These are phyloP conservation scores for Apiospora hydei DNA, from an alignment of 2,329 filamentous ascomycete species.

Conservation along the genomic window DNA sequence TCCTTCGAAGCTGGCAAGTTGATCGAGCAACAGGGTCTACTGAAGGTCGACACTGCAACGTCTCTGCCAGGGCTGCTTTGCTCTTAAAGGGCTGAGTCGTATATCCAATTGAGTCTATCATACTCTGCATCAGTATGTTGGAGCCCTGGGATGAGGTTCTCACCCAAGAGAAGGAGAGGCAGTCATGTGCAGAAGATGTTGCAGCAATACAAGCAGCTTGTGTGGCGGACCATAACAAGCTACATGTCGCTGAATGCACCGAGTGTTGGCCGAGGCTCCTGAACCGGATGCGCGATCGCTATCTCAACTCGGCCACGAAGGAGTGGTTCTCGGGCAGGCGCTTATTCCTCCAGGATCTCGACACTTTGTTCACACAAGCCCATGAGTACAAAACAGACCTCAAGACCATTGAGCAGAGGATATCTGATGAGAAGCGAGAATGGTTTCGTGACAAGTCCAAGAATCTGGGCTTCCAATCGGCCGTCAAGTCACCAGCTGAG, in stretches of 20 bases:
- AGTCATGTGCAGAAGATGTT: conserved; percentile 50
- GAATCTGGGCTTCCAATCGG: conserved; percentile 38
- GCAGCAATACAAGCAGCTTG: conserved; percentile 53
- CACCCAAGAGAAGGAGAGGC: conserved; percentile 39
- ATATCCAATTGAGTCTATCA: neutral
- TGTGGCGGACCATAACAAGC: conserved; percentile 50
- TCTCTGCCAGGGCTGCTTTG: neutral
- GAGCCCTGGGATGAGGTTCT: conserved; percentile 44
- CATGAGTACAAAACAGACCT: conserved; percentile 52
- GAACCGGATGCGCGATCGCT: conserved; percentile 52
- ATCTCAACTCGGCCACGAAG: conserved; percentile 43
- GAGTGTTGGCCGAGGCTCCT: conserved; percentile 57
- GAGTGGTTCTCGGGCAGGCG: conserved; percentile 62
- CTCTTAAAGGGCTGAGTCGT: neutral
- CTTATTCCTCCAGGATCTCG: conserved; percentile 58
- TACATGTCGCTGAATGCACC: conserved; percentile 53
- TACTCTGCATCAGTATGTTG: conserved; percentile 34
- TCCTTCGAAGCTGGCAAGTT: neutral
- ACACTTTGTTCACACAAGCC: conserved; percentile 56
- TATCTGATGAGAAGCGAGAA: conserved; percentile 58
- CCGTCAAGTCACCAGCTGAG: conserved; percentile 35
- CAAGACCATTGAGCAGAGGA: conserved; percentile 55
- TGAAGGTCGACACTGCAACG: neutral
- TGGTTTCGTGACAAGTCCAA: conserved; percentile 56
- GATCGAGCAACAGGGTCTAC: neutral